Percentiles rank a stretch among this genome's conserved stretches.
These are phyloP conservation scores for Yarrowia porcina DNA, from an alignment of 805 yeast genomes.

Conservation along the genomic window DNA sequence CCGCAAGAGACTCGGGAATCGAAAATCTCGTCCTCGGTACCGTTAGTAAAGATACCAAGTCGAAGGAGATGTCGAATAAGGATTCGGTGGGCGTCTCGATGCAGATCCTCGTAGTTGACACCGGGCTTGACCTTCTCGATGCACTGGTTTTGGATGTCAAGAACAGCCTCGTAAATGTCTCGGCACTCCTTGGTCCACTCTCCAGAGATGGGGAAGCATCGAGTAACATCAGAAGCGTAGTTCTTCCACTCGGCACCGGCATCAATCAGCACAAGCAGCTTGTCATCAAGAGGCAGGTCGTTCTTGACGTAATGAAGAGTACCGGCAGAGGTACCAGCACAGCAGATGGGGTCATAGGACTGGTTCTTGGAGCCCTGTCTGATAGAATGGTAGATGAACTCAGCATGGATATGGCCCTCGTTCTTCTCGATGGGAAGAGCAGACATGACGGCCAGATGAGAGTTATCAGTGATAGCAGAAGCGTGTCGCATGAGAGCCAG, in stretches of 20 bases:
- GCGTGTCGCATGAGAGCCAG: slow-evolving; percentile 74
- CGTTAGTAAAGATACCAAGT: slow-evolving; percentile 68
- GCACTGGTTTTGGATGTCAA: slow-evolving; percentile 74
- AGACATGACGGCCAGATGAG: slow-evolving; percentile 89
- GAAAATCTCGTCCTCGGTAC: slow-evolving; percentile 62
- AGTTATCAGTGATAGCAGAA: slow-evolving; percentile 76
- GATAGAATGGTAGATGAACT: slow-evolving; percentile 86
- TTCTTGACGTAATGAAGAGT: slow-evolving; percentile 87
- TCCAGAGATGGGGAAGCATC: slow-evolving; percentile 91
- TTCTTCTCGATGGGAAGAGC: slow-evolving; percentile 81
- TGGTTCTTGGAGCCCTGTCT: slow-evolving; percentile 89
- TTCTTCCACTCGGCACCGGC: slow-evolving; percentile 98
- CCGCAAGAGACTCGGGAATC: slow-evolving; percentile 67
- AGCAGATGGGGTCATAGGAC: slow-evolving; percentile 93
- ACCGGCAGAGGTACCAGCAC: slow-evolving; percentile 88
- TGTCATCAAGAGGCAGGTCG: slow-evolving; percentile 57
- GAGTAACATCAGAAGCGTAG: slow-evolving; percentile 90
- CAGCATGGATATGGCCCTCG: slow-evolving; percentile 94
- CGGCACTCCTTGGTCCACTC: slow-evolving; percentile 86
- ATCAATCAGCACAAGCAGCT: slow-evolving; percentile 74
- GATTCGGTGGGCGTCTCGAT: slow-evolving; percentile 72
- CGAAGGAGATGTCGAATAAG: slow-evolving; percentile 66
- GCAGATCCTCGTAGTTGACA: slow-evolving; percentile 79
- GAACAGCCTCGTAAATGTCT: slow-evolving; percentile 73
- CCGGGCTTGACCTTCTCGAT: slow-evolving; percentile 79